Base-by-base conservation (phyloP, 2,329 filamentous ascomycete genomes). In the Aspergillus thermomutatus region DNA sequence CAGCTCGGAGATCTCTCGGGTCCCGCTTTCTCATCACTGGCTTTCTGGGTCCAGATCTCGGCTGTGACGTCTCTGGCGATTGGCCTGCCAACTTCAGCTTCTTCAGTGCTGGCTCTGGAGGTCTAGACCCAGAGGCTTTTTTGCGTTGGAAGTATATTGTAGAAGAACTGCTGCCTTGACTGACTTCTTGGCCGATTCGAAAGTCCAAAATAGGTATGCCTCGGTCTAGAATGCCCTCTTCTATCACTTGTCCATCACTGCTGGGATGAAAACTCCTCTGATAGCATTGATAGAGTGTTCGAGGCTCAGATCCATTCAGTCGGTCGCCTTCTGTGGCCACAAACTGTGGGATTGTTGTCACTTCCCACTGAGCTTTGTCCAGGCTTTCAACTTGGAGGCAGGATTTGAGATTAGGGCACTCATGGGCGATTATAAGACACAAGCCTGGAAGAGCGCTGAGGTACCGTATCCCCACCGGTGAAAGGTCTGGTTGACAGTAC, bases 401-500 rank as follows among this genome's bases (percentile, higher is more conserved):
- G 56, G 52, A 64, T 37, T 61, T 64, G 53, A 77, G 58, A 5
- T 57, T 53, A 2, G 61, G 62, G 52, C 74, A 78, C 34, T 67
- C 65, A 11, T 67, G 66, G 3, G 72, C 57, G 17, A 78, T 58
- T 21, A 79, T 58, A 14, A 69, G 50, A n/a, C 65, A 66, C 25
- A 79, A 55, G 8, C 67, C 66, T 3, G 74, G 75, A 40, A 79
- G 69, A 3, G 51, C 49, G 19, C 63, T 58, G 14, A 78, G 58
- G 56, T 73, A 74, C 31, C 64, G 61, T 47, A 79, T 69, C 3
- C 70, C 55, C 19, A 67, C 62, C 17, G 56, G 48, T 3, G 70
- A 72, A 1, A 78, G 28, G 4, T 68, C 55, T 6, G 58, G 53
- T 51, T 78, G 75, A 40, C 67, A 56, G 25, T 64, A 64, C 43